Evolutionary conservation across 2,329 filamentous ascomycete species (phyloP), one percentile per base, ranked within the genome.

Genomic region (Curvularia eragrostidis): DNA sequence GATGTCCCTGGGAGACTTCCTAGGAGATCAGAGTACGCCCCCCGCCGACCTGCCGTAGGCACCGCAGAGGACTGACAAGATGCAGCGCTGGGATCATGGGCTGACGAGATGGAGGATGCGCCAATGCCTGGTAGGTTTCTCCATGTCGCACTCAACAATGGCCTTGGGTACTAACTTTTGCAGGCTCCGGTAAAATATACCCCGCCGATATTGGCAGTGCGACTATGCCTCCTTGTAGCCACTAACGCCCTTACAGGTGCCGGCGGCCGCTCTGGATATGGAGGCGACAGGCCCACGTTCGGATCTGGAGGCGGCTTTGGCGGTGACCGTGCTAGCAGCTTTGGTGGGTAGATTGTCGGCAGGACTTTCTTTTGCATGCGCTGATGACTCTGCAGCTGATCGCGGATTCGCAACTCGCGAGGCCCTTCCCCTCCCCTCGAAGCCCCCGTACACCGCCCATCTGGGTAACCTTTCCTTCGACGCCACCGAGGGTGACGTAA

Each of bases 381-480:
- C 59, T 64, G 57, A 63, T 46, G 48, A 46, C 39, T 49, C 19
- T 62, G 34, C 58, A 69, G 68, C 67, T 68, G 71, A 66, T 62
- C 67, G 69, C 64, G 70, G 70, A 59, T 73, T 71, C 39, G 67
- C 73, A 32, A 62, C 69, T 47, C 90, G 91, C 76, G 92, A 97
- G 75, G 84, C 89, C 69, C 87, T 92, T 56, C 93, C 93, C 53
- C 86, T 99, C 53, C 95, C 95, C 54, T 90, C 91, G 64, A 93
- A 92, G 81, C 95, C 96, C 58, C 95, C 95, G 12, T 99, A 88
- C 80, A 99, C 95, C 58, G 94, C 93, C 63, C 95, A 99, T 80
- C 85, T 99, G 59, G 95, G 95, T 73, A 99, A 99, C 77, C 86
- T 99, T 60, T 95, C 94, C 48, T 99, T 97, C 80, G 94, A 99